These are phyloP conservation scores for Meyerozyma smithsonii DNA, from an alignment of 1,139 yeast genomes.

Conservation along the genomic window DNA sequence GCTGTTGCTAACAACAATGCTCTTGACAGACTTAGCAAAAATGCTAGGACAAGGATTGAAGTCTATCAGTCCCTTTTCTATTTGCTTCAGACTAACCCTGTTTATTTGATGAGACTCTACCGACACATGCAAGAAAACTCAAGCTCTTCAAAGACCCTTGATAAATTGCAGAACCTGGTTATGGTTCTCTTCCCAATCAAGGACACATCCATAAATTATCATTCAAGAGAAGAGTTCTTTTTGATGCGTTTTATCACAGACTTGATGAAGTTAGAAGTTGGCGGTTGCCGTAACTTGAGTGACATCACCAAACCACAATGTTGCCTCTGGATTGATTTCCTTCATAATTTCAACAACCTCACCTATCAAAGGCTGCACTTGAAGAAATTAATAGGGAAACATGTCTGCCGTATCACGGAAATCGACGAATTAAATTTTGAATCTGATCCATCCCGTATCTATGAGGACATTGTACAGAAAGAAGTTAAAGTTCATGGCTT, in stretches of 20 bases:
- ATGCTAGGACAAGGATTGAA: constrained; percentile 45
- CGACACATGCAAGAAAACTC: constrained; percentile 17
- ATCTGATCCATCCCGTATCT: constrained; percentile 72
- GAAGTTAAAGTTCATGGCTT: constrained; percentile 45
- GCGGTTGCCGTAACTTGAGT: constrained; percentile 21
- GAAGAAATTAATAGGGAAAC: constrained; percentile 49
- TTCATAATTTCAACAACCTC: constrained; percentile 53
- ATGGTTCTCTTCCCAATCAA: constrained; percentile 44
- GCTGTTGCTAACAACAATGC: constrained; percentile 16
- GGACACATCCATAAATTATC: constrained; percentile 24
- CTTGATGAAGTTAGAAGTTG: constrained; percentile 45
- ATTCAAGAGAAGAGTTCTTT: constrained; percentile 71
- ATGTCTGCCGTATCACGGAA: constrained; percentile 44
- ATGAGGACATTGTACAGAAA: constrained; percentile 40
- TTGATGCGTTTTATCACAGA: constrained; percentile 56
- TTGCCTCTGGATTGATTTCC: constrained; percentile 46
- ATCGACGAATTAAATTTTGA: constrained; percentile 64
- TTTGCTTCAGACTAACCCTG: constrained; percentile 79
- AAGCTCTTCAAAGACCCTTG: constrained; percentile 17
- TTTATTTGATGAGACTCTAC: constrained; percentile 57
- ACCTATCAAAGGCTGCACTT: constrained; percentile 57
- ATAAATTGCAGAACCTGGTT: constrained; percentile 44
- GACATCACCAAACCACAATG: constrained; percentile 32
- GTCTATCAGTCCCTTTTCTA: constrained; percentile 76
- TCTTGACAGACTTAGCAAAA: constrained; percentile 30